phyloP scores from a whole-genome alignment of 2,329 filamentous ascomycete species.

The Stachybotrys chartarum region DNA sequence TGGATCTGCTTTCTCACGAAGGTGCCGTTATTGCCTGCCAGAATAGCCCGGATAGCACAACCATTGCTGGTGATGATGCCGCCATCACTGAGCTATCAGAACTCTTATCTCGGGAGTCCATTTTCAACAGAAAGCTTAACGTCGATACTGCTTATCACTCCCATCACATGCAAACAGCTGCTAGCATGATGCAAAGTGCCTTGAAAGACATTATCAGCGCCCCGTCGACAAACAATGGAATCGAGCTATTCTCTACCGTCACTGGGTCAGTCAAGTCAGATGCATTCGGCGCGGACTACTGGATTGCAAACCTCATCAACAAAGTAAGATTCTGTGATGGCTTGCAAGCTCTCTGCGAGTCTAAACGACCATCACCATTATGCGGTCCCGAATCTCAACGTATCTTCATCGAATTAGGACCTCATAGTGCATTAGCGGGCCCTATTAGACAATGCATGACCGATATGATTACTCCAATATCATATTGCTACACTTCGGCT shows the following conservation, averaged over 20 bases:
- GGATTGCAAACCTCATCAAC: constrained; percentile 5
- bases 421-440: constrained; percentile 8
- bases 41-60: constrained; percentile 25
- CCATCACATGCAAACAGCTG: constrained; percentile 15
- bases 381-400: background rate
- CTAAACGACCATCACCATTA: background rate
- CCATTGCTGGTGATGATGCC: constrained; percentile 21
- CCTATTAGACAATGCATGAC: constrained; percentile 7
- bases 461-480: background rate
- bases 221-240: background rate
- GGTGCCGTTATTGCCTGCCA: constrained; percentile 18
- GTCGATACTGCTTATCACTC: constrained; percentile 22
- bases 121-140: constrained; percentile 17
- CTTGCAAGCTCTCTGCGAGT: constrained; percentile 1
- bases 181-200: constrained; percentile 11
- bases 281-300: constrained; percentile 7
- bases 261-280: constrained; percentile 1
- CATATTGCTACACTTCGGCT: constrained; percentile 4
- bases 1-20: constrained; percentile 1
- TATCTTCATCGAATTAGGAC: constrained; percentile 12
- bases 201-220: constrained; percentile 1
- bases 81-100: constrained; percentile 15
- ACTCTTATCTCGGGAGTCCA: constrained; percentile 12
- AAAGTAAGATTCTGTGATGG: constrained; percentile 3
- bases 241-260: constrained; percentile 9